Conservation (phyloP, 2,329 filamentous ascomycete genomes). For the Remersonia thermophila region DNA sequence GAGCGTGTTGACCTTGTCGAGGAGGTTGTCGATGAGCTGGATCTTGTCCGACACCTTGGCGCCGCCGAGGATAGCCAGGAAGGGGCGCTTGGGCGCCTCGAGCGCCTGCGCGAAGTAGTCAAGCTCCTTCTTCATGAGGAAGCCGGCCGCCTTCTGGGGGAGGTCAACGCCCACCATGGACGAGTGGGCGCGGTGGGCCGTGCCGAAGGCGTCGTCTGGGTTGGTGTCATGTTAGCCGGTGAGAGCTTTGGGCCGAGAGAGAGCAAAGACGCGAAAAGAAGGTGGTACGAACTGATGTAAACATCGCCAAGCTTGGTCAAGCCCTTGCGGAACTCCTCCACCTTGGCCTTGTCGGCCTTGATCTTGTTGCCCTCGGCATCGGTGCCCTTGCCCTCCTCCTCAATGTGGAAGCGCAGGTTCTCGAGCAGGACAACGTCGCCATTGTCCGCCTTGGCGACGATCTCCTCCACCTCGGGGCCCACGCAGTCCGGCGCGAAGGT, state of each 20-base stretch:
- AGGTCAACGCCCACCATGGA: constrained; percentile 97
- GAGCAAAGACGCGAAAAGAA: constrained; percentile 9
- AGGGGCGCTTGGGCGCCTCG: constrained; percentile 83
- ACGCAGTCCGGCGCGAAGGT: constrained; percentile 86
- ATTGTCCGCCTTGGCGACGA: constrained; percentile 67
- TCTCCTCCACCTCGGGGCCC: constrained; percentile 77
- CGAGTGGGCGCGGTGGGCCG: constrained; percentile 94
- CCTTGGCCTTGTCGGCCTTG: constrained; percentile 90
- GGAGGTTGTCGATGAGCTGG: constrained; percentile 95
- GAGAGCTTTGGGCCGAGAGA: constrained; percentile 2
- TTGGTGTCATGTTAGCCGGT: background rate
- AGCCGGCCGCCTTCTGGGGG: constrained; percentile 91
- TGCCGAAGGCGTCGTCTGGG: constrained; percentile 92
- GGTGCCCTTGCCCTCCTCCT: constrained; percentile 95
- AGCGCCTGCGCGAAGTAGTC: constrained; percentile 98
- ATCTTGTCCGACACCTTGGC: constrained; percentile 99
- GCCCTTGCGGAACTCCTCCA: constrained; percentile 88
- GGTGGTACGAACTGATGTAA: constrained; percentile 67
- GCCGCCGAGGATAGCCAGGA: constrained; percentile 95
- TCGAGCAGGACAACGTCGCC: constrained; percentile 85
- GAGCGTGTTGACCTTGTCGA: constrained; percentile 94
- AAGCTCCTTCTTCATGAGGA: constrained; percentile 99
- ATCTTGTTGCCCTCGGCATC: constrained; percentile 91
- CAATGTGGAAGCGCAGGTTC: constrained; percentile 95
- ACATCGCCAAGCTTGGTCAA: constrained; percentile 90